phyloP scores from a whole-genome alignment of 768 basidiomycete genomes.

The Mycena epipterygia region DNA sequence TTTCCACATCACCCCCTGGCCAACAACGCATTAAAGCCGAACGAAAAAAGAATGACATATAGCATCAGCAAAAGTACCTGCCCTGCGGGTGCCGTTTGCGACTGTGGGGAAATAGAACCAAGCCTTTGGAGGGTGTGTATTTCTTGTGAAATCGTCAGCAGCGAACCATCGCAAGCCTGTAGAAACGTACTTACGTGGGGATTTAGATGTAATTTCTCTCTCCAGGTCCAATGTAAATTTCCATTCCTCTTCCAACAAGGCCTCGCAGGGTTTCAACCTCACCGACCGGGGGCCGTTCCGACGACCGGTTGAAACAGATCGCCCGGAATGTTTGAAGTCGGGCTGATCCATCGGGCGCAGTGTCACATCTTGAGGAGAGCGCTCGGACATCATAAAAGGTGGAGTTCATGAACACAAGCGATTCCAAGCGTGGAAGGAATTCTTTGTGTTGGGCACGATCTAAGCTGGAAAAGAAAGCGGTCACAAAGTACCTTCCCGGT shows the following conservation, averaged over 20 bases:
- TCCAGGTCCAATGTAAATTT: background rate
- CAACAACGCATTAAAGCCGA: too few relatives aligned
- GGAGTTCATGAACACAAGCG: background rate
- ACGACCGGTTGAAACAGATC: background rate
- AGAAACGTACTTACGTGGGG: too few relatives aligned
- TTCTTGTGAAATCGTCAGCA: too few relatives aligned
- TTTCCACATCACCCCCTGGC: too few relatives aligned
- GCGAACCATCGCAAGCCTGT: too few relatives aligned
- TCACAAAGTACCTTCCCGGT: background rate
- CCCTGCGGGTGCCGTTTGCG: too few relatives aligned
- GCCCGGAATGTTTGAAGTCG: background rate
- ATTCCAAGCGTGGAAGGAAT: slow-evolving; percentile 7
- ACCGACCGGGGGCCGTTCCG: background rate
- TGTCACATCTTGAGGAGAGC: slow-evolving; percentile 1
- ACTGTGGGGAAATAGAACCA: too few relatives aligned
- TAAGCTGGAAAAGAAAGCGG: background rate
- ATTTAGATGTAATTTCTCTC: background rate
- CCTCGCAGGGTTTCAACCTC: background rate
- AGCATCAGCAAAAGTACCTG: too few relatives aligned
- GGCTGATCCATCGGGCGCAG: background rate
- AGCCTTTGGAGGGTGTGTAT: too few relatives aligned
- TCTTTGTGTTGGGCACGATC: background rate
- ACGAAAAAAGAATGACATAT: too few relatives aligned
- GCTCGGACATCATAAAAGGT: background rate
- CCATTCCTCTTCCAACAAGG: background rate